phyloP scores from a whole-genome alignment of 148 eudicot genomes.

The Oxyria digyna region DNA sequence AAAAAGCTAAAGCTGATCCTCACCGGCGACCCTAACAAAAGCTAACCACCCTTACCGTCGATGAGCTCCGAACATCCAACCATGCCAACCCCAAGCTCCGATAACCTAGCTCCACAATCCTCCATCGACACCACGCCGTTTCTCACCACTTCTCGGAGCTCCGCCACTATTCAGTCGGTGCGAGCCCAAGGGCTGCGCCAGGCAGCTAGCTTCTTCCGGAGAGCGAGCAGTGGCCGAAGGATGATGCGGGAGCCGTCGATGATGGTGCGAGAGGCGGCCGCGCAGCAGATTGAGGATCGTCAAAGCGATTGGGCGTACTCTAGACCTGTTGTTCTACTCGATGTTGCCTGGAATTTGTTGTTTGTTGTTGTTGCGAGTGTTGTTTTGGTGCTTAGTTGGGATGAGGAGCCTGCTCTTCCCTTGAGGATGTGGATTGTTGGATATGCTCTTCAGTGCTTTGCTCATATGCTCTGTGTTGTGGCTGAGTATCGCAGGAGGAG shows the following conservation, averaged over 20 bases:
- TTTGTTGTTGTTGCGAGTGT: slow-evolving; percentile 11
- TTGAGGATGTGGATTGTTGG: slow-evolving; percentile 56
- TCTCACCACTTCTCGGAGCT: neutral
- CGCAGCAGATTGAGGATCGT: slow-evolving; percentile 14
- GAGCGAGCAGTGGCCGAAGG: slow-evolving; percentile 11
- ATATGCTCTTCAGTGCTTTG: slow-evolving; percentile 51
- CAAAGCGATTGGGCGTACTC: slow-evolving; percentile 17
- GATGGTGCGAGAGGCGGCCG: slow-evolving; percentile 15
- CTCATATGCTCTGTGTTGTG: slow-evolving; percentile 48
- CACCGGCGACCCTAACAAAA: neutral
- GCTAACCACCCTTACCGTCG: slow-evolving; percentile 1
- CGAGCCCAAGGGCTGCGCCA: slow-evolving; percentile 12
- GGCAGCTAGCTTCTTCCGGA: slow-evolving; percentile 12
- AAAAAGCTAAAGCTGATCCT: no score
- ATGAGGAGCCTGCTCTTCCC: slow-evolving; percentile 24
- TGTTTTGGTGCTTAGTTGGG: slow-evolving; percentile 19
- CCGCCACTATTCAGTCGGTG: slow-evolving; percentile 7
- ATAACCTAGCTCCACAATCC: slow-evolving; percentile 3
- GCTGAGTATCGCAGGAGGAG: slow-evolving; percentile 40
- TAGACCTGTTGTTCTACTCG: slow-evolving; percentile 11
- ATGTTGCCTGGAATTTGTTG: slow-evolving; percentile 12
- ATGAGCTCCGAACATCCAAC: neutral
- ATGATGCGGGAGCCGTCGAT: slow-evolving; percentile 17
- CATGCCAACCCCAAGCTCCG: slow-evolving; percentile 12
- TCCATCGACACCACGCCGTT: slow-evolving; percentile 12